Percentiles rank a stretch among this genome's conserved stretches.
Conservation (phyloP, 768 basidiomycete genomes). For the Tricholomella constricta region DNA sequence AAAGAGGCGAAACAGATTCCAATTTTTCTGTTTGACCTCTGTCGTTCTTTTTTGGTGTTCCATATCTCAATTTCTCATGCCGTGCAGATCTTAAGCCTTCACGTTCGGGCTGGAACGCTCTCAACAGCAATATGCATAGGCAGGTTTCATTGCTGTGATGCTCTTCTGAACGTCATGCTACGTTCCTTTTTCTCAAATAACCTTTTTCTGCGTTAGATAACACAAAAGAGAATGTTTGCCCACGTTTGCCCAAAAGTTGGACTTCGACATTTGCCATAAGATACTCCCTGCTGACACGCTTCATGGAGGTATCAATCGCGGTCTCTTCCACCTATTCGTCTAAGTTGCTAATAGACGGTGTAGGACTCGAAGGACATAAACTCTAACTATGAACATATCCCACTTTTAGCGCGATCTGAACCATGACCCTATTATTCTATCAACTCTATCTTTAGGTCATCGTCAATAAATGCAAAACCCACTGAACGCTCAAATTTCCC, state of each 20-base stretch:
- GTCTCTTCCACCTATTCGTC: slow-evolving; percentile 11
- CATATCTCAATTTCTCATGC: slow-evolving; percentile 29
- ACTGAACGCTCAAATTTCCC: neutral
- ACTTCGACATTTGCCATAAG: slow-evolving; percentile 18
- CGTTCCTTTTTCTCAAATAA: slow-evolving; percentile 32
- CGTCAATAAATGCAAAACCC: too few species aligned
- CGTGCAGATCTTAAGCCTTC: slow-evolving; percentile 30
- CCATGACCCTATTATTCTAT: too few species aligned
- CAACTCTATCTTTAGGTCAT: too few species aligned
- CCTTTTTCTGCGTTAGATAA: slow-evolving; percentile 39
- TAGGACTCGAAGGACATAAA: slow-evolving; percentile 6
- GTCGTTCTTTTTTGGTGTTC: slow-evolving; percentile 30
- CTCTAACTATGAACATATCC: neutral
- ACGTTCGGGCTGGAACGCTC: slow-evolving; percentile 15
- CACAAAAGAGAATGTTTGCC: slow-evolving; percentile 28
- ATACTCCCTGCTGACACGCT: slow-evolving; percentile 2
- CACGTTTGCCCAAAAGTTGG: slow-evolving; percentile 22
- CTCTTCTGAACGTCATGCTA: slow-evolving; percentile 27
- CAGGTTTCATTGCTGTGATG: slow-evolving; percentile 40
- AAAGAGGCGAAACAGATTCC: slow-evolving; percentile 31
- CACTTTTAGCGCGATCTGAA: neutral
- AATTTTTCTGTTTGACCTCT: slow-evolving; percentile 36
- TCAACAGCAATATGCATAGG: slow-evolving; percentile 34
- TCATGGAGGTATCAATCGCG: slow-evolving; percentile 26
- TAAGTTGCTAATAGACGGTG: slow-evolving; percentile 15